These are phyloP conservation scores for Penicillium palitans DNA, from an alignment of 2,329 filamentous ascomycete species.

Conservation along the genomic window DNA sequence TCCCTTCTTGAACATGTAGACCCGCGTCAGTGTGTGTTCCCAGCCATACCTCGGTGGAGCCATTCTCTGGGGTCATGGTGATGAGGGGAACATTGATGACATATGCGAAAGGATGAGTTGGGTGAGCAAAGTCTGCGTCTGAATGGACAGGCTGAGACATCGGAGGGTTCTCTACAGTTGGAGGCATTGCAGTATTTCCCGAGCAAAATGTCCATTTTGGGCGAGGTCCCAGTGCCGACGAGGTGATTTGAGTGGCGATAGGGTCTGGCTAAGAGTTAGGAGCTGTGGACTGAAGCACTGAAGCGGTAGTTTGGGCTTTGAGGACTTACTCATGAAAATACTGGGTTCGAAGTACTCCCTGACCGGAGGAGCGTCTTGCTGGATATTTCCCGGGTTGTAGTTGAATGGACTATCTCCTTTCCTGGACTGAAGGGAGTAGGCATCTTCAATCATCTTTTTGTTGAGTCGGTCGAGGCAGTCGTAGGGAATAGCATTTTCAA, in stretches of 20 bases:
- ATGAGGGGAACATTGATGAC: conserved; percentile 57
- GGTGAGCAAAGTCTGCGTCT: conserved; percentile 61
- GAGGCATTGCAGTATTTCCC: conserved; percentile 53
- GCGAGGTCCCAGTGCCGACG: conserved; percentile 55
- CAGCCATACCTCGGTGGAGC: conserved; percentile 61
- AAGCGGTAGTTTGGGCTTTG: background rate
- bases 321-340: conserved; percentile 56
- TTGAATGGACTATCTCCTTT: conserved; percentile 61
- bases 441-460: conserved; percentile 60
- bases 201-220: conserved; percentile 61
- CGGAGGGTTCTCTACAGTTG: conserved; percentile 37
- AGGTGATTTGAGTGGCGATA: conserved; percentile 40
- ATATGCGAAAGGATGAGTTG: conserved; percentile 56
- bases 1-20: conserved; percentile 49
- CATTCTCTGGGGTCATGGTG: conserved; percentile 54
- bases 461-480: conserved; percentile 58
- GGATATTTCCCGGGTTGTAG: conserved; percentile 60
- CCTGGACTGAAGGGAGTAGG: conserved; percentile 50
- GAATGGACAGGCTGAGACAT: conserved; percentile 55
- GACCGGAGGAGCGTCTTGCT: conserved; percentile 59
- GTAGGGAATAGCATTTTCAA: conserved; percentile 55
- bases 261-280: conserved; percentile 47
- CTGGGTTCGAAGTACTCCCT: conserved; percentile 50
- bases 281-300: background rate
- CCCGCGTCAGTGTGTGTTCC: conserved; percentile 50